Evolutionary conservation across 192 early-diverging fungal species (phyloP).

Genomic region (Podila epigama): DNA sequence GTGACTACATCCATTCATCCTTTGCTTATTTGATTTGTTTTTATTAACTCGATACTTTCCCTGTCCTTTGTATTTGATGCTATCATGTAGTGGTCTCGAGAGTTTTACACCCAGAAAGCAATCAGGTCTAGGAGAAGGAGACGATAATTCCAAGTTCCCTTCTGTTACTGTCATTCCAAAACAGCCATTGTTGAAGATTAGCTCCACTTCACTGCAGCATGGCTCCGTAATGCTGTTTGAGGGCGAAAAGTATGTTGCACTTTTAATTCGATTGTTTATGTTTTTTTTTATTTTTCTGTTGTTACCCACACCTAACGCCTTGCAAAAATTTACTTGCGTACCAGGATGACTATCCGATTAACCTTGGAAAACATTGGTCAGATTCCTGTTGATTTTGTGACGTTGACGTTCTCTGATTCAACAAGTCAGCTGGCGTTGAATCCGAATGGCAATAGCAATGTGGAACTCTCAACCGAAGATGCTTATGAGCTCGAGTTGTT

Average conservation of each 20-base stretch:
- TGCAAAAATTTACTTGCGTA: background rate
- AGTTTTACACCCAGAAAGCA: conserved; percentile 22
- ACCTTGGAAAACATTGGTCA: conserved; percentile 79
- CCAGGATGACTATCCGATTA: conserved; percentile 66
- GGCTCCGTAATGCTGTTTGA: conserved; percentile 84
- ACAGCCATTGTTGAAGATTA: conserved; percentile 77
- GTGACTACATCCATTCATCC: background rate
- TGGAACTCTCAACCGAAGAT: conserved; percentile 67
- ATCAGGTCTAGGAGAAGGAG: background rate
- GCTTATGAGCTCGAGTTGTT: conserved; percentile 80
- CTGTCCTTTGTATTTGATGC: background rate
- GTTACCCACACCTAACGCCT: no score
- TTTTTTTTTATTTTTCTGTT: no score
- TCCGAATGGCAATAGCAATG: conserved; percentile 23
- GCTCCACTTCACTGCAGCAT: conserved; percentile 61
- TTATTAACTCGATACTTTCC: background rate
- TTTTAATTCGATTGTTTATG: background rate
- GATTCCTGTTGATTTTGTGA: conserved; percentile 74
- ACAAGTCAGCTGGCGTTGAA: conserved; percentile 43
- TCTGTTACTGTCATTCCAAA: conserved; percentile 66
- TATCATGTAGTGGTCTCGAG: conserved; percentile 28
- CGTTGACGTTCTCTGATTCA: conserved; percentile 62
- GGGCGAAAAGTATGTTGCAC: conserved; percentile 69
- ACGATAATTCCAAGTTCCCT: conserved; percentile 28
- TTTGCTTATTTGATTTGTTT: background rate